Percentiles rank a stretch among this genome's conserved stretches.
These are phyloP conservation scores for Fusarium udum DNA, from an alignment of 2,329 filamentous ascomycete genomes.

Conservation along the genomic window DNA sequence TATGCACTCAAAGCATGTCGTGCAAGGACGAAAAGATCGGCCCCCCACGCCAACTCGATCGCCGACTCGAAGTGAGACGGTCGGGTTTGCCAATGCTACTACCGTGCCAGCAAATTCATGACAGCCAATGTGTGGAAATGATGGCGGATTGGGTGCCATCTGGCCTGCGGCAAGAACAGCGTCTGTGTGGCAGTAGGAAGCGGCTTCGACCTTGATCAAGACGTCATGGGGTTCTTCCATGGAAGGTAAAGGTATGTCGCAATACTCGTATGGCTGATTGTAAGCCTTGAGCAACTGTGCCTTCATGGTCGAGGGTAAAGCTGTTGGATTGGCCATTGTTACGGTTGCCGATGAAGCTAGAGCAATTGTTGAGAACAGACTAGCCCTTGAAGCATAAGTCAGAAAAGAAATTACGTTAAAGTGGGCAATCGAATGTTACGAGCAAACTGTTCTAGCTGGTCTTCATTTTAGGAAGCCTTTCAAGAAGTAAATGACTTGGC, in stretches of 20 bases:
- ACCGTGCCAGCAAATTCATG: background rate
- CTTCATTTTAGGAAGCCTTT: background rate
- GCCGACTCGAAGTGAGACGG: background rate
- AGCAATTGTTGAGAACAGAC: background rate
- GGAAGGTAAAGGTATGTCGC: background rate
- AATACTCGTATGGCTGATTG: background rate
- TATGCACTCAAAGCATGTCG: background rate
- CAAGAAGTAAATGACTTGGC: background rate
- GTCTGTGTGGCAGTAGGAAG: background rate
- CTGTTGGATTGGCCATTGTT: background rate
- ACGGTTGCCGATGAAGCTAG: background rate
- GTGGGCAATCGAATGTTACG: background rate
- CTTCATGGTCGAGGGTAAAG: background rate
- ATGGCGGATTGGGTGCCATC: background rate
- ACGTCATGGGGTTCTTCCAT: background rate
- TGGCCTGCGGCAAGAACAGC: background rate
- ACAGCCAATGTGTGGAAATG: background rate
- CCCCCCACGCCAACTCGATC: background rate
- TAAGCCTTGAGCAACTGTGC: background rate
- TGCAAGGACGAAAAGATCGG: background rate
- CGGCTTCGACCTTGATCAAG: background rate
- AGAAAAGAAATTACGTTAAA: background rate
- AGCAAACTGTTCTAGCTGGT: background rate
- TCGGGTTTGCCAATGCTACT: background rate
- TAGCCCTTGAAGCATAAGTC: background rate